These are phyloP conservation scores for Nicotiana sylvestris DNA, from an alignment of 257 asterid genomes.

Conservation along the genomic window DNA sequence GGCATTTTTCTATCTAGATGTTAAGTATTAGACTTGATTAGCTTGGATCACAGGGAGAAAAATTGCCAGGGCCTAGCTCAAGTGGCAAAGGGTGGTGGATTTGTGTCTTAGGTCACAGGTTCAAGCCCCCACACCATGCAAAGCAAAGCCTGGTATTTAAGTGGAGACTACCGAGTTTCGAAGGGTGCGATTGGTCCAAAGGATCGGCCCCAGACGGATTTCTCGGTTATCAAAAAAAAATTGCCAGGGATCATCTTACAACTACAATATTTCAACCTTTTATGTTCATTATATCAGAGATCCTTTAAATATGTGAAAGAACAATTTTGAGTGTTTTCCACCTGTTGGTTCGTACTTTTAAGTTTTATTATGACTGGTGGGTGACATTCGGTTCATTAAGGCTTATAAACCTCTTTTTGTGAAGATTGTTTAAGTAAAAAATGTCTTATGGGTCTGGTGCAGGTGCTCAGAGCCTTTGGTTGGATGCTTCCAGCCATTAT, in stretches of 20 bases:
- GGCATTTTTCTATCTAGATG: neutral
- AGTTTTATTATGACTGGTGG: neutral
- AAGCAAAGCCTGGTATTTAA: no score
- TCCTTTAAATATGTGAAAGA: neutral
- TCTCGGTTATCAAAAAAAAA: neutral
- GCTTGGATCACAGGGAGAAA: neutral
- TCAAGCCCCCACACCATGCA: no score
- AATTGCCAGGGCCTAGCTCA: neutral
- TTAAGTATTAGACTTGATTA: neutral
- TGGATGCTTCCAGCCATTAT: conserved; percentile 85
- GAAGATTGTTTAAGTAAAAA: neutral
- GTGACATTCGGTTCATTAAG: neutral
- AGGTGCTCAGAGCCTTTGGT: conserved; percentile 68
- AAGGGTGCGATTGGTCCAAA: no score
- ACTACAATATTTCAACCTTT: neutral
- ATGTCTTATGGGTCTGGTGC: conserved; percentile 18
- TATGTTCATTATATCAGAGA: neutral
- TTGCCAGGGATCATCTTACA: neutral
- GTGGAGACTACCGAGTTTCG: no score
- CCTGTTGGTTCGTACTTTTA: neutral
- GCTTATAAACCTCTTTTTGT: neutral
- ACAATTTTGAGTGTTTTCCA: neutral
- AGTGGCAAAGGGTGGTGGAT: no score
- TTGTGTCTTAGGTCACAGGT: no score
- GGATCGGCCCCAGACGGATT: no score